Evolutionary conservation across 768 basidiomycete genomes (phyloP), one percentile per base, ranked within the genome.

Genomic region (Rhizopogon vulgaris): DNA sequence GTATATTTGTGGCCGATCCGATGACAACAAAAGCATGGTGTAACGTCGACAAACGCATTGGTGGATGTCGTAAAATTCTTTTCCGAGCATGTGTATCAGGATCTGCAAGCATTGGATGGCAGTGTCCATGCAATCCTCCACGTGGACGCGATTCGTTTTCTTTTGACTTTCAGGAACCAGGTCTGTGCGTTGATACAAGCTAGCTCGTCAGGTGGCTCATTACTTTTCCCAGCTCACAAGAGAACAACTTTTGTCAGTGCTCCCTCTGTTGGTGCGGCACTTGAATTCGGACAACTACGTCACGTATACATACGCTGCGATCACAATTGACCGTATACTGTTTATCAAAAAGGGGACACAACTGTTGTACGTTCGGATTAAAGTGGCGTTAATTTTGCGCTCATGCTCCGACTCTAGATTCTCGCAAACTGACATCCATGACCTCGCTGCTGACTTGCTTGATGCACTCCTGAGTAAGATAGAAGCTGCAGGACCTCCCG

Each of bases 1-100:
- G 37, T 27, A 11, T 30, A 38, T 51, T n/a, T 48, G 11, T 11
- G 27, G 15, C 41, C 7, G 39, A 50, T 48, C 18, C 18, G 6
- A 42, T 60, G 10, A 56, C 51, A 38, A 48, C 41, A 46, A 0
- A 54, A 91, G 86, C 91, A 89, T 54, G 95, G 95, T 41, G 94
- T 97, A 32, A 97, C 94, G 1, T 88, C 91, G 15, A 90, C 87
- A 34, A 99, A 97, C 62, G 78, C 85, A 1, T 79, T 94, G 49
- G 87, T 98, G 30, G 90, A 98, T 64, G 87, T 98, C 30, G 88
- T 99, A 62, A 82, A 91, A 59, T 98, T 96, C 74, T 99, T 98
- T 73, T 89, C 89, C 14, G 85, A 93, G 18, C 82, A 96, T 61
- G 87, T 97, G 12, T 90, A 85, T 64, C 77, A 84, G 56, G 96